phyloP scores from a whole-genome alignment of 192 early-diverging fungal genomes.

The Entophlyctis luteolus region DNA sequence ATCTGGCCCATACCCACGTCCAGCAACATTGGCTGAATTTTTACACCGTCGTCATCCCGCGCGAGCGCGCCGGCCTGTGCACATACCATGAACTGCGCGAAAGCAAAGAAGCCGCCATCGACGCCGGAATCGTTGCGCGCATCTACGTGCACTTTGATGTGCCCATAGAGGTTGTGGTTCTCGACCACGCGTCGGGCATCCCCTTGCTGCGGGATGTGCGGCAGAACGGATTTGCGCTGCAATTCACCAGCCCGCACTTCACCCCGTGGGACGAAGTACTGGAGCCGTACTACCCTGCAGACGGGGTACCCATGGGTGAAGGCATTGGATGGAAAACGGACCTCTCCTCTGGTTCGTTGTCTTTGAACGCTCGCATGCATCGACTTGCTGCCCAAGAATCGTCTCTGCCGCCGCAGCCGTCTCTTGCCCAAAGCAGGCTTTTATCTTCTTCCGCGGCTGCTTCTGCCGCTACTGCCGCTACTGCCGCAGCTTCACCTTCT shows the following conservation, averaged over 20 bases:
- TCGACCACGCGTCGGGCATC: conserved; percentile 29
- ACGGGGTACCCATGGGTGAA: neutral
- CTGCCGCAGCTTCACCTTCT: neutral
- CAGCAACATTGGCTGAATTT: conserved; percentile 42
- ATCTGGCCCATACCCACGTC: too few species aligned
- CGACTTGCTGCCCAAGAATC: neutral
- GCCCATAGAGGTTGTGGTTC: conserved; percentile 34
- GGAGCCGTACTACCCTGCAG: conserved; percentile 11
- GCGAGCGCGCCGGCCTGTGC: conserved; percentile 17
- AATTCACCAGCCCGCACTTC: conserved; percentile 48
- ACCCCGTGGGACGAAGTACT: conserved; percentile 51
- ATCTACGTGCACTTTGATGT: conserved; percentile 26
- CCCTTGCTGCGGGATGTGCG: conserved; percentile 40
- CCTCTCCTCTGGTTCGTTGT: neutral
- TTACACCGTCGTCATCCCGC: conserved; percentile 37
- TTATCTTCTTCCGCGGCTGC: neutral
- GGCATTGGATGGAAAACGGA: neutral
- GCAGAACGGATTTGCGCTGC: conserved; percentile 32
- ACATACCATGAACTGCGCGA: conserved; percentile 37
- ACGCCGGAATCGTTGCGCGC: conserved; percentile 38
- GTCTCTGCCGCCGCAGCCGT: neutral
- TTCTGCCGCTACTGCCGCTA: neutral
- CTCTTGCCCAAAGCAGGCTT: neutral
- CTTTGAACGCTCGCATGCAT: neutral
- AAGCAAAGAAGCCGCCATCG: conserved; percentile 34